A percentile compares a stretch with the other conserved stretches of the same genome.
These are phyloP conservation scores for Lonicera japonica DNA, from an alignment of 129 eudicot genomes.

Conservation along the genomic window DNA sequence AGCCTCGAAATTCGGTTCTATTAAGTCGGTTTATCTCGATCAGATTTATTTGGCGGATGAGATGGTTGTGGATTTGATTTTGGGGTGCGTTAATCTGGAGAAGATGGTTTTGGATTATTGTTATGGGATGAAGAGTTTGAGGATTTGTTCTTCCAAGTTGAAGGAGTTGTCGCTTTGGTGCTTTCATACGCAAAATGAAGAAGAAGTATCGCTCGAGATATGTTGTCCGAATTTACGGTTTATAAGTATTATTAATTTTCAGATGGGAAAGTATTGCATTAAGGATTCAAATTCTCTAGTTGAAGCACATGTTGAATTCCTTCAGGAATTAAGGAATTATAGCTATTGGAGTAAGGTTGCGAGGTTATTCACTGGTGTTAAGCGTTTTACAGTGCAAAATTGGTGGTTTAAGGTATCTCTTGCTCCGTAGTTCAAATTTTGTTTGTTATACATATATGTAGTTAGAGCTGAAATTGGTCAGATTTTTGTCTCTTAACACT, in stretches of 20 bases:
- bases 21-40: background rate
- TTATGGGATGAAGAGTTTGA: background rate
- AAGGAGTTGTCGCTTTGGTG: conserved; percentile 2
- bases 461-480: background rate
- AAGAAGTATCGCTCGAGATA: background rate
- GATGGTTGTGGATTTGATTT: conserved; percentile 8
- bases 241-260: background rate
- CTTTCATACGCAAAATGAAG: background rate
- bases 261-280: background rate
- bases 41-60: background rate
- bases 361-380: background rate
- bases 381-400: conserved; percentile 2
- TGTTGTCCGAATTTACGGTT: background rate
- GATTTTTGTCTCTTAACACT: background rate
- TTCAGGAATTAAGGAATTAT: background rate
- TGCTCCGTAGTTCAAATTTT: background rate
- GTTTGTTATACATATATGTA: background rate
- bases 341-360: conserved; percentile 5
- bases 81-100: conserved; percentile 11
- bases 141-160: conserved; percentile 1
- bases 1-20: background rate
- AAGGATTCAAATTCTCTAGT: background rate
- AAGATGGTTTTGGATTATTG: background rate
- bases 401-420: conserved; percentile 10
- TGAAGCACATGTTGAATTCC: background rate